Conservation (phyloP, 768 basidiomycete species). For the Suillus fuscotomentosus region DNA sequence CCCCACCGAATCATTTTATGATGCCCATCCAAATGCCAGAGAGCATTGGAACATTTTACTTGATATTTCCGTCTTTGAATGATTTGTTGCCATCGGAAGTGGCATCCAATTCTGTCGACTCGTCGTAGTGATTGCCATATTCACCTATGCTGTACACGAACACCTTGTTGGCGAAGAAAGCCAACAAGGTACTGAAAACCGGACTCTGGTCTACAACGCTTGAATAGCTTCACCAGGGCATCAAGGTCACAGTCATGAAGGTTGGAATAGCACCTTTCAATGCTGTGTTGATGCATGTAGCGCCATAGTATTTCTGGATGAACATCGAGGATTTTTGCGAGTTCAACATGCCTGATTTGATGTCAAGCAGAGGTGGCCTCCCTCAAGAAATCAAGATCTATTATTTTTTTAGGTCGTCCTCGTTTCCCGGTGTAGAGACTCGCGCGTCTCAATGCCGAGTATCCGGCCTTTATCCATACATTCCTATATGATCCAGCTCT, state of each 20-base stretch:
- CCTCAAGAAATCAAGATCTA: slow-evolving; percentile 7
- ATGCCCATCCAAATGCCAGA: slow-evolving; percentile 26
- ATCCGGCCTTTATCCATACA: too few species aligned
- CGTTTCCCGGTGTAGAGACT: not conserved
- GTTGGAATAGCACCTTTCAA: slow-evolving; percentile 11
- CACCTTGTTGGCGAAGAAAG: slow-evolving; percentile 11
- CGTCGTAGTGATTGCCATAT: slow-evolving; percentile 9
- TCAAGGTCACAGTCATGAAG: slow-evolving; percentile 21
- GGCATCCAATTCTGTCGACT: slow-evolving; percentile 8
- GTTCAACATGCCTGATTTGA: slow-evolving; percentile 6
- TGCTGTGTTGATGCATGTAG: slow-evolving; percentile 10
- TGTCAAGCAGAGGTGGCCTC: slow-evolving; percentile 8
- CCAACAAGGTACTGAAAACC: slow-evolving; percentile 18
- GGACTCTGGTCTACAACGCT: slow-evolving; percentile 11
- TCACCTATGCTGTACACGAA: slow-evolving; percentile 14
- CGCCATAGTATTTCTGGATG: slow-evolving; percentile 14
- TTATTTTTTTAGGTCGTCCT: slow-evolving; percentile 13
- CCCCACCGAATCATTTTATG: slow-evolving; percentile 26
- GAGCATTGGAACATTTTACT: slow-evolving; percentile 11
- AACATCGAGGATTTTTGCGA: slow-evolving; percentile 12
- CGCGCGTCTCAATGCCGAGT: too few species aligned
- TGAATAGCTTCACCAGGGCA: slow-evolving; percentile 14
- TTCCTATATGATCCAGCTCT: too few species aligned
- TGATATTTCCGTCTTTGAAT: slow-evolving; percentile 11
- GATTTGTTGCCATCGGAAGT: not conserved